Base-by-base conservation (phyloP, 2,329 filamentous ascomycete genomes). In the Xenosphaeropsis pyriputrescens region DNA sequence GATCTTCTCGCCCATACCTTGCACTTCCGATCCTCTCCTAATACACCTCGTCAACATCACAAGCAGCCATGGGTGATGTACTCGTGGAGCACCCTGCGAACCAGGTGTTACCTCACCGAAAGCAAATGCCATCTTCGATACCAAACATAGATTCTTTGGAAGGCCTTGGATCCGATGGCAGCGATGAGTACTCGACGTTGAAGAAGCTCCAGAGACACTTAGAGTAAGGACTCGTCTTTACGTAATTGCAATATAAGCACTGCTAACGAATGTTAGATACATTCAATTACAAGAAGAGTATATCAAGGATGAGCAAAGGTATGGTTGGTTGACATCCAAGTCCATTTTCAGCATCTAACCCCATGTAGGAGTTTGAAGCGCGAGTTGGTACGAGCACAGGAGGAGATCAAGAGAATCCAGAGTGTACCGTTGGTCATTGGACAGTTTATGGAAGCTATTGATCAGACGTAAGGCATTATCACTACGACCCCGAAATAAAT, bases 361-460 rank as follows among this genome's bases (percentile, higher is more conserved):
- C 16, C 13, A 11, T 43, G 32, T 50, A 86, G 85, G 67, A 95
- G 86, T 64, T 64, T 98, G 60, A 98, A 98, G 71, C 78, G 91
- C 51, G 91, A 98, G 68, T 74, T 98, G 37, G 89, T 98, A 39
- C 79, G 91, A 50, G 91, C 91, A 50, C 91, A 98, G 60, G 91
- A 98, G 61, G 91, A 98, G 67, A 98, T 98, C 67, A 98, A 98
- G 70, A 79, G 91, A 48, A 98, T 98, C 59, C 91, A 98, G 67
- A 95, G 86, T 60, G 91, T 98, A 39, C 91, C 91, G 18, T 66
- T 98, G 44, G 91, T 98, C 45, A 98, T 98, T 58, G 91, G 91
- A 43, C 91, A 98, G 63, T 98, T 98, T 58, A 98, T 98, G 91
- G 91, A 98, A 64, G 91, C 91, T 39, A 98, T 98, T 57, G 91